These are phyloP conservation scores for Eucalyptus brandiana DNA, from an alignment of 345 rosid species.

Conservation along the genomic window DNA sequence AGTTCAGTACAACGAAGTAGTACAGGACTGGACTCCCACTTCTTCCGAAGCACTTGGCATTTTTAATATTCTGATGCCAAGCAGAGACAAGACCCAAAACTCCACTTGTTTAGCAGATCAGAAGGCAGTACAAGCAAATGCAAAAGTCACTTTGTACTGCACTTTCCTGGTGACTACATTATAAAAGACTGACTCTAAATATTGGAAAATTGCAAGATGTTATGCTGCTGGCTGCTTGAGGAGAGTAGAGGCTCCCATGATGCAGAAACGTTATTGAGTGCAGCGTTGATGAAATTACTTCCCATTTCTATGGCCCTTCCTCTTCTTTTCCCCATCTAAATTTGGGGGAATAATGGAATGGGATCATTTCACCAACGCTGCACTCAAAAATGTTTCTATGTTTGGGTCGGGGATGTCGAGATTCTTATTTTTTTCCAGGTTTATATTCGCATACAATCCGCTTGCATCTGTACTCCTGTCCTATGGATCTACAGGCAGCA, in stretches of 20 bases:
- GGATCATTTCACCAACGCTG: background rate
- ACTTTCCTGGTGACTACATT: background rate
- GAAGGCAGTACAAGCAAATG: background rate
- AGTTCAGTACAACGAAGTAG: background rate
- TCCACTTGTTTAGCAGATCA: background rate
- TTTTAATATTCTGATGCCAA: background rate
- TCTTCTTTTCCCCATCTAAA: background rate
- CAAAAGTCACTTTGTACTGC: background rate
- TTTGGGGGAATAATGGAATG: background rate
- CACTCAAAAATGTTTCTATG: background rate
- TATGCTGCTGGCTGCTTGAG: background rate
- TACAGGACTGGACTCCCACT: background rate
- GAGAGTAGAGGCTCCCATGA: background rate
- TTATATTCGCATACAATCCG: background rate
- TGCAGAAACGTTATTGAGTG: background rate
- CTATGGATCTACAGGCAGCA: background rate
- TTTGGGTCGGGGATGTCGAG: background rate
- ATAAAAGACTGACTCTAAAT: background rate
- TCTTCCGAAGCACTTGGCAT: background rate
- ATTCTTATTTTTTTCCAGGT: background rate
- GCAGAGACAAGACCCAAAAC: background rate
- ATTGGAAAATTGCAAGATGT: background rate
- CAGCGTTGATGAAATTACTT: background rate
- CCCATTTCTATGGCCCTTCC: background rate
- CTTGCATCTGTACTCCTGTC: background rate